A percentile compares a stretch with the other conserved stretches of the same genome.
These are phyloP conservation scores for Colletotrichum chlorophyti DNA, from an alignment of 2,329 filamentous ascomycete species.

Conservation along the genomic window DNA sequence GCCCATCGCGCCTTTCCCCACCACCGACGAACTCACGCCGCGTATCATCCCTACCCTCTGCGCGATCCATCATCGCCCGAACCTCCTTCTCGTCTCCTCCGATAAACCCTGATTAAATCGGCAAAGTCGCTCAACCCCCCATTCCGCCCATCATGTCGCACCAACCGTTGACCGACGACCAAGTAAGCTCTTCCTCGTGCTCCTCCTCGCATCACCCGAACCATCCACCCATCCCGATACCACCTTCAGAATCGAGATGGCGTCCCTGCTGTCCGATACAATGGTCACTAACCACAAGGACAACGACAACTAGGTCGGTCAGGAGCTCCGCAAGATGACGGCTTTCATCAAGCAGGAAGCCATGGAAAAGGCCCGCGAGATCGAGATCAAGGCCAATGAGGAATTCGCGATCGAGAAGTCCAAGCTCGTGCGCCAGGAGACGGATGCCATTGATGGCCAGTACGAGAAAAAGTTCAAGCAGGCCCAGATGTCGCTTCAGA, in stretches of 20 bases:
- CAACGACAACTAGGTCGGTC: conserved; percentile 73
- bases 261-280: background rate
- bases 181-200: conserved; percentile 27
- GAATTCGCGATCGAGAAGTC: conserved; percentile 99
- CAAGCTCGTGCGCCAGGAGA: conserved; percentile 96
- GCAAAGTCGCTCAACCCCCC: conserved; percentile 26
- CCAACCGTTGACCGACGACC: conserved; percentile 33
- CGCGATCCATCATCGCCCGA: conserved; percentile 16
- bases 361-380: conserved; percentile 94
- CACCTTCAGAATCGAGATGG: background rate
- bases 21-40: conserved; percentile 5
- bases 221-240: background rate
- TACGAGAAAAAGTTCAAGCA: conserved; percentile 99
- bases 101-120: conserved; percentile 13
- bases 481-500: conserved; percentile 97
- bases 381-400: conserved; percentile 97
- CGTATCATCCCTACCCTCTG: background rate
- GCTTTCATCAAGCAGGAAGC: conserved; percentile 99
- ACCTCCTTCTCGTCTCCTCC: background rate
- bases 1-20: conserved; percentile 17
- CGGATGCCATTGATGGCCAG: conserved; percentile 84
- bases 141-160: conserved; percentile 31
- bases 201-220: background rate
- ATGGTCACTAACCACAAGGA: background rate
- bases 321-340: conserved; percentile 99